These are phyloP conservation scores for Dioscorea dumetorum DNA, from an alignment of 106 monocot genomes.

Conservation along the genomic window DNA sequence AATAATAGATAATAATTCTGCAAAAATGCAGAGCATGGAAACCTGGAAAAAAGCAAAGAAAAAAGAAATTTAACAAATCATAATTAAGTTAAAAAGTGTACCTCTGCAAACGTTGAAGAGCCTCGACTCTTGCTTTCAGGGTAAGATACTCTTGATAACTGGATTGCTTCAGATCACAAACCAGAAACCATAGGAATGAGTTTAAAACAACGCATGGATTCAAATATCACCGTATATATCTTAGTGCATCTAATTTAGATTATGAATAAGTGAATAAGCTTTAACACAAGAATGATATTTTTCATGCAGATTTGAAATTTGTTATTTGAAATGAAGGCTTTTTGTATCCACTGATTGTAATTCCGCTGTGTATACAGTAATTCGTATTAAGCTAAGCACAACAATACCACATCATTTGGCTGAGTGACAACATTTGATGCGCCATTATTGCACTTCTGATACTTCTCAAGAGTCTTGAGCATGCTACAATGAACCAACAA, in stretches of 20 bases:
- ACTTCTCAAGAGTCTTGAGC: constrained; percentile 27
- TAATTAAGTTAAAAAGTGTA: not conserved
- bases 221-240: too few species aligned
- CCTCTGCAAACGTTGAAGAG: constrained; percentile 39
- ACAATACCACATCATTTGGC: constrained; percentile 9
- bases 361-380: too few species aligned
- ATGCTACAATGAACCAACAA: constrained; percentile 6
- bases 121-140: constrained; percentile 29
- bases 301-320: too few species aligned
- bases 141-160: constrained; percentile 37
- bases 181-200: not conserved
- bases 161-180: constrained; percentile 4
- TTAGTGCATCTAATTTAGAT: too few species aligned
- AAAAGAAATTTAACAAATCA: not conserved
- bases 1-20: not conserved
- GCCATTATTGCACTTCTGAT: constrained; percentile 25
- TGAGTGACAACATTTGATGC: constrained; percentile 7
- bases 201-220: too few species aligned
- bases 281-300: not conserved
- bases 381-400: too few species aligned
- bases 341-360: too few species aligned
- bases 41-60: not conserved
- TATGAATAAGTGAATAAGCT: too few species aligned
- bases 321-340: too few species aligned
- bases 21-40: not conserved